A percentile compares a stretch with the other conserved stretches of the same genome.
These are phyloP conservation scores for Eleusine coracana DNA, from an alignment of 176 grass and related monocot genomes.

Conservation along the genomic window DNA sequence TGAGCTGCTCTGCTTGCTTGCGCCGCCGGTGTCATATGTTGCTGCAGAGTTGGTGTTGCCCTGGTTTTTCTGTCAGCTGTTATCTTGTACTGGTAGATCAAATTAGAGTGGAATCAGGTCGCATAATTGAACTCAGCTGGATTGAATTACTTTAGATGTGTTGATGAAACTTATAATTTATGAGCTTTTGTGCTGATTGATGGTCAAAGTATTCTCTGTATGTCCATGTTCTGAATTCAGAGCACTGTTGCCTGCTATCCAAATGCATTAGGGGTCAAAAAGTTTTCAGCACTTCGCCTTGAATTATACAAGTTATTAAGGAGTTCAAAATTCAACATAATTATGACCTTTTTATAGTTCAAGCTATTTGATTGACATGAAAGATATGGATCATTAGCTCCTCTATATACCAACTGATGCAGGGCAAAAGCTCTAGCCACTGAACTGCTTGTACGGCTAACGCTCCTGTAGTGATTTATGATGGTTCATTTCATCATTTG, in stretches of 20 bases:
- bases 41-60: not conserved
- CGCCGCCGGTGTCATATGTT: not conserved
- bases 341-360: no score
- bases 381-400: no score
- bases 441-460: no score
- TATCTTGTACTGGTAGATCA: constrained; percentile 15
- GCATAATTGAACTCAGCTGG: not conserved
- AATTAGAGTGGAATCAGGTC: not conserved
- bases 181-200: not conserved
- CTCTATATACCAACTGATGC: no score
- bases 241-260: not conserved
- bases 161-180: not conserved
- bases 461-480: no score
- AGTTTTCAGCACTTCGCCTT: no score
- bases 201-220: not conserved
- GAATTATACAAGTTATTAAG: no score
- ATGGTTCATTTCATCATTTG: no score
- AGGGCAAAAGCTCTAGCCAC: no score
- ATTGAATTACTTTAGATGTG: not conserved
- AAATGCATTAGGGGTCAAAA: not conserved
- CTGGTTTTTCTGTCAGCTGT: not conserved
- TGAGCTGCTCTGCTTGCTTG: not conserved
- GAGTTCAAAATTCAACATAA: no score
- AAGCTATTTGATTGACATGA: no score
- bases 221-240: not conserved